Evolutionary conservation across 1,139 yeast species (phyloP).

Genomic region (Zygoascus hellenicus): DNA sequence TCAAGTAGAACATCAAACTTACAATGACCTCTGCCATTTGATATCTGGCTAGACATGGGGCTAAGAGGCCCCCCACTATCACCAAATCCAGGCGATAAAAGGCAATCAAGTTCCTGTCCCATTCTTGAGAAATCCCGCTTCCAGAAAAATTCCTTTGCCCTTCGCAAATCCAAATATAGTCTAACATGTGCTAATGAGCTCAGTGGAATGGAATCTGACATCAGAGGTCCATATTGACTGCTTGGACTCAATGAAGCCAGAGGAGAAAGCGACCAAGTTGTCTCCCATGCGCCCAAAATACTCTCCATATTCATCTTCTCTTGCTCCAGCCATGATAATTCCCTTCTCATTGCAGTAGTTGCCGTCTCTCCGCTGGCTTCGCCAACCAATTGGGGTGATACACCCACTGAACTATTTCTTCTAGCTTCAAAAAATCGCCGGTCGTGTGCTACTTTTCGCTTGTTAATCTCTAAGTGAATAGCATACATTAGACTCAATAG

Average conservation of each 20-base stretch:
- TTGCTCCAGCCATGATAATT: slow-evolving; percentile 24
- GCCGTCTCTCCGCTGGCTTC: slow-evolving; percentile 5
- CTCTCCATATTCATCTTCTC: slow-evolving; percentile 26
- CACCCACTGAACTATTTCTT: slow-evolving; percentile 6
- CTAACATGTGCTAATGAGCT: slow-evolving; percentile 37
- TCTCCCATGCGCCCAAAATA: slow-evolving; percentile 36
- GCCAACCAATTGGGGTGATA: slow-evolving; percentile 1
- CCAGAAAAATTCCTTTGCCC: slow-evolving; percentile 35
- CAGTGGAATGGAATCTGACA: slow-evolving; percentile 38
- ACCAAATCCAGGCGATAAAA: slow-evolving; percentile 20
- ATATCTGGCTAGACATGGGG: background rate
- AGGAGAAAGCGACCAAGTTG: slow-evolving; percentile 37
- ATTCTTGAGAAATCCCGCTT: slow-evolving; percentile 33
- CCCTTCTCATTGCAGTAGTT: slow-evolving; percentile 11
- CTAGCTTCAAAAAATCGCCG: slow-evolving; percentile 11
- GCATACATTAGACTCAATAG: slow-evolving; percentile 62
- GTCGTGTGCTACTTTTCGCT: slow-evolving; percentile 23
- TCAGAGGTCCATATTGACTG: slow-evolving; percentile 35
- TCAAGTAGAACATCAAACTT: slow-evolving; percentile 30
- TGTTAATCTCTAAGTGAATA: slow-evolving; percentile 62
- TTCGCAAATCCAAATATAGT: slow-evolving; percentile 30
- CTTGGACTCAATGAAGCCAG: slow-evolving; percentile 35
- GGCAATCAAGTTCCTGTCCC: slow-evolving; percentile 30
- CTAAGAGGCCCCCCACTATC: slow-evolving; percentile 14
- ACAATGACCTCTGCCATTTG: slow-evolving; percentile 10